These are phyloP conservation scores for Phylloporus arenicola DNA, from an alignment of 768 basidiomycete genomes.

Conservation along the genomic window DNA sequence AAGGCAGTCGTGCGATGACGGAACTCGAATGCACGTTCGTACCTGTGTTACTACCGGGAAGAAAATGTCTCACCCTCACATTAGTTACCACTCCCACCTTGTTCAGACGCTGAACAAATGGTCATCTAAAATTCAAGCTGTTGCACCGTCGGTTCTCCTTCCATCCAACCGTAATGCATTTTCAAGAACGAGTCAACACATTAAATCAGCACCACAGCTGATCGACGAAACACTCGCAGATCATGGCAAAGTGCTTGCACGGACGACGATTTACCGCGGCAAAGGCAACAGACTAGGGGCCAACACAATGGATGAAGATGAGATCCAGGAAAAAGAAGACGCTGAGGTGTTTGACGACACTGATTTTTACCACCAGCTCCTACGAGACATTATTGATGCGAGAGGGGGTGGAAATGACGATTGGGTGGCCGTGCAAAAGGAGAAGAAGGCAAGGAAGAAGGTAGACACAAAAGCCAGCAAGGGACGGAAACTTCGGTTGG, in stretches of 20 bases:
- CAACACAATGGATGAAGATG: slow-evolving; percentile 29
- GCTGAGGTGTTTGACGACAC: slow-evolving; percentile 75
- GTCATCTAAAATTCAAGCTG: slow-evolving; percentile 94
- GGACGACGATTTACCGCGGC: slow-evolving; percentile 55
- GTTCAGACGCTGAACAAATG: slow-evolving; percentile 84
- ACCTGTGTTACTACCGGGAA: neutral
- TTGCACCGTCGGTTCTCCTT: slow-evolving; percentile 71
- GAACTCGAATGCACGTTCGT: slow-evolving; percentile 53
- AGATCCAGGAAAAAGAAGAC: slow-evolving; percentile 32
- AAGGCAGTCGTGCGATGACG: slow-evolving; percentile 38
- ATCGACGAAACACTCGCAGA: slow-evolving; percentile 70
- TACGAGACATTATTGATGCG: slow-evolving; percentile 87
- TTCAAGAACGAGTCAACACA: slow-evolving; percentile 48
- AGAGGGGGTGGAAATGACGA: slow-evolving; percentile 43
- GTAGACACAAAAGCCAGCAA: slow-evolving; percentile 97
- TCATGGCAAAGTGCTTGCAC: slow-evolving; percentile 50
- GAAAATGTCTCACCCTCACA: slow-evolving; percentile 1
- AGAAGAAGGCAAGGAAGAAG: slow-evolving; percentile 72
- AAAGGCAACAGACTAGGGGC: slow-evolving; percentile 42
- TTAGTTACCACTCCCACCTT: slow-evolving; percentile 62
- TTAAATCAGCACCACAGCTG: slow-evolving; percentile 65
- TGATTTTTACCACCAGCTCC: slow-evolving; percentile 89
- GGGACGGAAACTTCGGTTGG: slow-evolving; percentile 83
- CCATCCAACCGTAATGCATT: slow-evolving; percentile 70
- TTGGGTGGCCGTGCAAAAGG: slow-evolving; percentile 62